Conservation (phyloP, 805 yeast genomes). For the Candida loeiensis region DNA sequence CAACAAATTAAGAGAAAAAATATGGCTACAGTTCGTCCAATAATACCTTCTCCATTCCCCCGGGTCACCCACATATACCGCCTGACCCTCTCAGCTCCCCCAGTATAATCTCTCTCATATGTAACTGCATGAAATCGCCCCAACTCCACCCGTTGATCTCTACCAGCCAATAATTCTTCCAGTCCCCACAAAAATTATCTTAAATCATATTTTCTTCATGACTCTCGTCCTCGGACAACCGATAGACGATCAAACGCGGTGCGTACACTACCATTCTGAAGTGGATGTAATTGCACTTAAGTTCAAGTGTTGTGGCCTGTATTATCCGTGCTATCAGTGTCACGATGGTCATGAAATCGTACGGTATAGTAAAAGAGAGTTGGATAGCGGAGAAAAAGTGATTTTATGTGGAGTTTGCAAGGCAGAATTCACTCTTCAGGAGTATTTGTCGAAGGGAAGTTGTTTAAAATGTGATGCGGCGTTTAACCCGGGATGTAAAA, state of each 20-base stretch:
- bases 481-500: conserved; percentile 38
- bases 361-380: conserved; percentile 14
- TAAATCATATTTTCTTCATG: neutral
- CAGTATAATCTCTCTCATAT: too few relatives aligned
- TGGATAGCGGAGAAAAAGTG: conserved; percentile 16
- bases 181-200: too few relatives aligned
- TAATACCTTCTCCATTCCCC: too few relatives aligned
- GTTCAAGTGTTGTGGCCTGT: conserved; percentile 35
- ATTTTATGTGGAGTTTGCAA: conserved; percentile 39
- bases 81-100: too few relatives aligned
- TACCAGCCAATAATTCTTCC: too few relatives aligned
- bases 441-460: conserved; percentile 19
- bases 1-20: too few relatives aligned
- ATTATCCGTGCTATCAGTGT: conserved; percentile 40
- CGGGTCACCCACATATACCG: too few relatives aligned
- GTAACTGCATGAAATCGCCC: too few relatives aligned
- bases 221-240: neutral
- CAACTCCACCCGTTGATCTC: too few relatives aligned
- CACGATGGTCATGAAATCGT: conserved; percentile 22
- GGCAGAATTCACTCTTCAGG: conserved; percentile 23
- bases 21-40: too few relatives aligned
- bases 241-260: conserved; percentile 33
- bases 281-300: conserved; percentile 39
- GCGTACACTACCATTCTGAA: conserved; percentile 32
- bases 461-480: conserved; percentile 26